Evolutionary conservation across 345 rosid genomes (phyloP), one percentile per base, ranked within the genome.

Genomic region (Murraya koenigii): DNA sequence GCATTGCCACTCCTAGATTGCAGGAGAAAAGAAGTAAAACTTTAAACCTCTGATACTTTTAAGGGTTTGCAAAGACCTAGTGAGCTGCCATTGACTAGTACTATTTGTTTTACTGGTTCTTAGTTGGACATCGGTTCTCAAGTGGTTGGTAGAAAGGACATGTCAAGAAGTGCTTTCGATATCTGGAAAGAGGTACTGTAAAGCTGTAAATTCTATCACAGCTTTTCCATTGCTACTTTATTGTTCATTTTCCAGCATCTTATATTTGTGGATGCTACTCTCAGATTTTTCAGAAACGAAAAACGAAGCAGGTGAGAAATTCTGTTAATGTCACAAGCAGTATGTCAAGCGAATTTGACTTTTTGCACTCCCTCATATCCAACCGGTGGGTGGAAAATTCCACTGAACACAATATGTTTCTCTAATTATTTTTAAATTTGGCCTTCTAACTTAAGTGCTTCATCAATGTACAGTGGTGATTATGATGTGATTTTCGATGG

Each of bases 141-240:
- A 85, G 93, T 94, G 77, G 89, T 94, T 85, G 99, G 98, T 72
- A 88, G 84, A 64, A 96, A 96, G 89, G 99, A 96, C 81, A 82
- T 92, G 80, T 92, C 95, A 78, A 91, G 86, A 84, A 88, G 88
- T 86, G 83, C 89, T 75, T 96, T 91, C 86, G 97, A 96, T 75
- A 86, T 96, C 83, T 96, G 98, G 99, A 96, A 91, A 85, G 99
- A 94, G 98, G 99, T 94, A 78, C 63, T 25, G 52, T 30, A 35
- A 72, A 71, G 68, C 30, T 66, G 65, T 78, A 39, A 26, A 60
- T 41, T 75, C 47, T 44, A 64, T 66, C 47, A 8, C 15, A 44
- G 25, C 7, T 75, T 54, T 81, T 56, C 17, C 60, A 11, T 62
- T 35, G 75, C 71, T 69, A 28, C 66, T 78, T 69, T 65, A 54